Base-by-base conservation (phyloP, 495 filamentous ascomycete species). In the Talaromyces borbonicus region DNA sequence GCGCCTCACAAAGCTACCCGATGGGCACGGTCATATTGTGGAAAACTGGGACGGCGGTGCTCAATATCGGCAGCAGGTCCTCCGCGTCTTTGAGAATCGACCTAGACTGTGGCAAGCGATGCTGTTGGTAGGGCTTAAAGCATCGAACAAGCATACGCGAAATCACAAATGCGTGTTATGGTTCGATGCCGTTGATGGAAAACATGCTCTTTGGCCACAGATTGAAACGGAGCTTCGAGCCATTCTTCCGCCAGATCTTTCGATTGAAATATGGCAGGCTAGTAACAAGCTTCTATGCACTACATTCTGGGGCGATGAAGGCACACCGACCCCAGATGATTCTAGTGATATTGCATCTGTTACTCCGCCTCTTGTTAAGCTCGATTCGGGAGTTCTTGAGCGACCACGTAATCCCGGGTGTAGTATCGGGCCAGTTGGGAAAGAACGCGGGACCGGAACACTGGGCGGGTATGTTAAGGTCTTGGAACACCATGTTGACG, bases 241-340 rank as follows among this genome's bases (percentile, higher is more conserved):
- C 11, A 37, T 37, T 3, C 18, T 37, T 16, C 35, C 35, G 22
- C 14, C 8, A 9, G 18, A 37, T 37, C 8, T 37, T 19, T 37
- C 35, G 3, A 20, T 37, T 37, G 35, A 37, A 8, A 37, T 37
- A 37, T 37, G 35, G 35, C 35, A 37, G 18, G 35, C 35, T 14
- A 37, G 18, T 20, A 20, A 37, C 18, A 20, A 19, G 35, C 18
- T 20, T 18, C 14, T 37, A 37, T 18, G 35, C 11, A 20, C 35
- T 37, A 37, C 2, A n/a, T 11, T 37, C 18, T 3, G 15, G 16
- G 35, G 18, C 22, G 7, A 4, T 15, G 30, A 8, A 32, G 30
- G 16, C n/a, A n/a, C n/a, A 5, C 9, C 30, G 4, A 32, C 16
- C 30, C 30, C 6, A 32, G 16, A 32, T 15, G 30, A 32, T 15